A percentile compares a stretch with the other conserved stretches of the same genome.
Conservation (phyloP, 495 filamentous ascomycete species). For the Jackrogersella multiformis region DNA sequence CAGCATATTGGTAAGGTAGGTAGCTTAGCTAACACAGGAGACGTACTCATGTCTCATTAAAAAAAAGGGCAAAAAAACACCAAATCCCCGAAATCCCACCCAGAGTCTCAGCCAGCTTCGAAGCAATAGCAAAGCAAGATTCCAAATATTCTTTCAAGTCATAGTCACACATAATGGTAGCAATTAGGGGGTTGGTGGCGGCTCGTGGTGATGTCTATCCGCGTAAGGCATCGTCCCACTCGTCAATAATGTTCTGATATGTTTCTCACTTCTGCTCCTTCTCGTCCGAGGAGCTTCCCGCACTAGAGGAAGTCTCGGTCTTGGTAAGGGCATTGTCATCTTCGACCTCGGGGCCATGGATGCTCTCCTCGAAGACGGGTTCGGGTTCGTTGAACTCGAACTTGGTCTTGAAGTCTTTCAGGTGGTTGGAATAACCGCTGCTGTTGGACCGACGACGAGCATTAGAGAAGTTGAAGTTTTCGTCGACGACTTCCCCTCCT, state of each 20-base stretch:
- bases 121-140: constrained; percentile 12
- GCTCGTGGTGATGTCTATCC: too few species aligned
- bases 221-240: neutral
- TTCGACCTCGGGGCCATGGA: constrained; percentile 68
- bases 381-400: constrained; percentile 85
- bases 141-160: constrained; percentile 20
- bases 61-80: too few species aligned
- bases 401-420: constrained; percentile 98
- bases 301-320: constrained; percentile 61
- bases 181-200: constrained; percentile 33
- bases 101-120: constrained; percentile 1
- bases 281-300: constrained; percentile 51
- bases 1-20: neutral
- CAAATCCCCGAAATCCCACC: constrained; percentile 16
- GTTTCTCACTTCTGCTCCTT: constrained; percentile 41
- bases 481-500: constrained; percentile 85
- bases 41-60: constrained; percentile 33
- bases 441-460: constrained; percentile 92
- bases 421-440: constrained; percentile 85
- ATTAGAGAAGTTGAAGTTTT: constrained; percentile 81
- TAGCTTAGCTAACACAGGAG: constrained; percentile 19
- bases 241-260: neutral
- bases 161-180: constrained; percentile 36
- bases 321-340: constrained; percentile 60
- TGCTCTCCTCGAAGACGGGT: constrained; percentile 87